Evolutionary conservation across 1,284 basidiomycete genomes (phyloP).

Genomic region (Ceraceosorus guamensis): DNA sequence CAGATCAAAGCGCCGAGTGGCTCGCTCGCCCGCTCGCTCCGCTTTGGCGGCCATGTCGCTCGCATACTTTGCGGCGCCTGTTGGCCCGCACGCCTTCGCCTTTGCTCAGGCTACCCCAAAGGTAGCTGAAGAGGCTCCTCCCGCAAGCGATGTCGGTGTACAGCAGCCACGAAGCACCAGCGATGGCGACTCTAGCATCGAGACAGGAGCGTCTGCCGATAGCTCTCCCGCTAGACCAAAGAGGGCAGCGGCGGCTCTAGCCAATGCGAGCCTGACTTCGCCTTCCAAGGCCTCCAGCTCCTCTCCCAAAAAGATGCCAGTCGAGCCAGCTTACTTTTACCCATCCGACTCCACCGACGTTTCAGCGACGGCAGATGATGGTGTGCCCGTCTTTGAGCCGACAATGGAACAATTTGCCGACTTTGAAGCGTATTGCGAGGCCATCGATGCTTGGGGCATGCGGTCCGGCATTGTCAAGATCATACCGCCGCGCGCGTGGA

Average conservation of each 20-base stretch:
- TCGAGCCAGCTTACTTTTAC: constrained; percentile 41
- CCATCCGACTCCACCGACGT: constrained; percentile 14
- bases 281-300: neutral
- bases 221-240: neutral
- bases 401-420: constrained; percentile 45
- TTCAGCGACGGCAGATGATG: constrained; percentile 14
- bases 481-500: constrained; percentile 42
- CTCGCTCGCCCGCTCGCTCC: no score
- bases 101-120: neutral
- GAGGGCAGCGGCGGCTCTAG: neutral
- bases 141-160: neutral
- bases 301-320: constrained; percentile 1
- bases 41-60: no score
- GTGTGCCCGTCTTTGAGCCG: constrained; percentile 45
- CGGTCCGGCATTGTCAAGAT: constrained; percentile 44
- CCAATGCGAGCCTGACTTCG: neutral
- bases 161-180: no score
- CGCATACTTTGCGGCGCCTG: neutral
- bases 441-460: constrained; percentile 47
- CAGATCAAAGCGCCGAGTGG: no score
- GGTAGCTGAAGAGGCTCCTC: neutral
- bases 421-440: constrained; percentile 43
- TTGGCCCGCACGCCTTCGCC: neutral
- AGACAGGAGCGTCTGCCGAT: no score
- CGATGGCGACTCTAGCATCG: no score